phyloP scores from a whole-genome alignment of 2,329 filamentous ascomycete genomes.

The Hypoxylon rubiginosum region DNA sequence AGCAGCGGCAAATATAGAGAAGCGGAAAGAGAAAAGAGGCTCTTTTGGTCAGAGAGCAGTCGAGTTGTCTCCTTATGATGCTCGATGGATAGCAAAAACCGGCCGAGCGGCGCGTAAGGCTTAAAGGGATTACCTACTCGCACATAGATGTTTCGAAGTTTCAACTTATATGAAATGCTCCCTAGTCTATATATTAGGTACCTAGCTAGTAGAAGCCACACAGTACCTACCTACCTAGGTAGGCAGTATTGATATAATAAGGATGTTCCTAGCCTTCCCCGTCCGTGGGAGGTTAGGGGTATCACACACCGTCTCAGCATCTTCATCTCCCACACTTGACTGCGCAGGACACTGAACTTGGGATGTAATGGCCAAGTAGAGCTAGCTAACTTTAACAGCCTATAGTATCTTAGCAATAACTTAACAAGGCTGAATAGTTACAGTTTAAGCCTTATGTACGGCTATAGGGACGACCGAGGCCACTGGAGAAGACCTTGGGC shows the following conservation, averaged over 20 bases:
- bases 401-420: too few relatives aligned
- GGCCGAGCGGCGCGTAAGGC: conserved; percentile 40
- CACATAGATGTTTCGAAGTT: not conserved
- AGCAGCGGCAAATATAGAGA: conserved; percentile 55
- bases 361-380: too few relatives aligned
- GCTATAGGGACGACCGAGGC: too few relatives aligned
- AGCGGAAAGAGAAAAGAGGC: conserved; percentile 50
- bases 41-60: conserved; percentile 56
- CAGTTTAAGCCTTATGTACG: too few relatives aligned
- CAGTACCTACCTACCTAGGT: too few relatives aligned
- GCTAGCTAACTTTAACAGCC: too few relatives aligned
- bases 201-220: not conserved
- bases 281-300: not conserved
- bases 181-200: not conserved
- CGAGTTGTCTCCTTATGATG: conserved; percentile 62
- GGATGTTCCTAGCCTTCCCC: not conserved
- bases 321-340: conserved; percentile 1
- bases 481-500: too few relatives aligned
- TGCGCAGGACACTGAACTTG: conserved; percentile 5
- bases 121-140: not conserved
- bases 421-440: too few relatives aligned
- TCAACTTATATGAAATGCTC: not conserved
- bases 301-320: not conserved
- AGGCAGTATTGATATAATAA: too few relatives aligned
- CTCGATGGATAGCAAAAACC: conserved; percentile 64